Conservation (phyloP, 2,329 filamentous ascomycete genomes). For the Alternaria brassicicola region DNA sequence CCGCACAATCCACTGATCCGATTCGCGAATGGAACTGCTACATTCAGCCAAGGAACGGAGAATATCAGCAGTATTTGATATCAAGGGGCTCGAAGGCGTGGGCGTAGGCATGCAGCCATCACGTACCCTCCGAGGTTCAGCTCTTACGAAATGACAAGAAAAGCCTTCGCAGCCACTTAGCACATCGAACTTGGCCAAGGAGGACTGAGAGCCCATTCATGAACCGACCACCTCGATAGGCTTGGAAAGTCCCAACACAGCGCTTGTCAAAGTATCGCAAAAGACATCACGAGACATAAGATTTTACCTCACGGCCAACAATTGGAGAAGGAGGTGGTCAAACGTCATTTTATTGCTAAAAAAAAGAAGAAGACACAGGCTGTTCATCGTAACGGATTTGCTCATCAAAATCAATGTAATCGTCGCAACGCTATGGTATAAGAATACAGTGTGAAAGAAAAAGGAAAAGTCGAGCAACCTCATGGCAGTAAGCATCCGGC, state of each 20-base stretch:
- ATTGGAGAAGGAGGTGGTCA: neutral
- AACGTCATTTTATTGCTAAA: neutral
- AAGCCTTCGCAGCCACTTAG: neutral
- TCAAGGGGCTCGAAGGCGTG: neutral
- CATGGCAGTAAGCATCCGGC: neutral
- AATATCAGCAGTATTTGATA: neutral
- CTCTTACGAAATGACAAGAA: neutral
- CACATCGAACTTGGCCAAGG: neutral
- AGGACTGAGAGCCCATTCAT: neutral
- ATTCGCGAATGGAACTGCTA: neutral
- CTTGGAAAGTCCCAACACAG: neutral
- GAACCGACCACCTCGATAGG: neutral
- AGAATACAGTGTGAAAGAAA: slow-evolving; percentile 1
- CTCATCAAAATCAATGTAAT: neutral
- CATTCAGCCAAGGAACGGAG: neutral
- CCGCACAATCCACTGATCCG: neutral
- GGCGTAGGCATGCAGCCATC: neutral
- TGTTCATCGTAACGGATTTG: neutral
- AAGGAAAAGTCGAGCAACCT: neutral
- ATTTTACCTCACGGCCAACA: neutral
- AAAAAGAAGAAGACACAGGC: neutral
- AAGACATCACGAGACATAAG: neutral
- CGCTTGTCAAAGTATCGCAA: no score
- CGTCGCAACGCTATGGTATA: neutral
- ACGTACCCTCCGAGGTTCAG: neutral